These are phyloP conservation scores for Striga asiatica DNA, from an alignment of 257 asterid species.

Conservation along the genomic window DNA sequence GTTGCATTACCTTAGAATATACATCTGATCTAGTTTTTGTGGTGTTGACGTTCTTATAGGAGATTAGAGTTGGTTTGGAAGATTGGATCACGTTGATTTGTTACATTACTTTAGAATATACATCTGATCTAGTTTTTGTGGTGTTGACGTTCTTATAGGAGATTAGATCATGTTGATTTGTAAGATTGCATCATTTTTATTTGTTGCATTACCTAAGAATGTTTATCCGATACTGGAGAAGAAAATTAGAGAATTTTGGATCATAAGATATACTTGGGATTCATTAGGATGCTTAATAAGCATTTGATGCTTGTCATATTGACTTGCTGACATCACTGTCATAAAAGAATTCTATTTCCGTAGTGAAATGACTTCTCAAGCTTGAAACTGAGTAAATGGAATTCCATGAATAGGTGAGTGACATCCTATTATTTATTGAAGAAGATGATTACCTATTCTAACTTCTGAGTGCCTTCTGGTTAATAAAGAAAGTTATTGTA, in stretches of 20 bases:
- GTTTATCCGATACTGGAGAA: neutral
- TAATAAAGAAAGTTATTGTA: neutral
- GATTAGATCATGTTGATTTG: too few species aligned
- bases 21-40: too few species aligned
- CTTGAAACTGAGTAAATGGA: slow-evolving; percentile 5
- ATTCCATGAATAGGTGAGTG: slow-evolving; percentile 1
- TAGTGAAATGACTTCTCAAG: neutral
- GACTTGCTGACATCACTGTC: neutral
- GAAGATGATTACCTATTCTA: neutral
- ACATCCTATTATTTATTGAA: neutral
- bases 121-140: too few species aligned
- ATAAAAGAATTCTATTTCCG: neutral
- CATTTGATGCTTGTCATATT: neutral
- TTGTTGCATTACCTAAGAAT: neutral
- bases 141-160: too few species aligned
- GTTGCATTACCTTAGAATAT: too few species aligned
- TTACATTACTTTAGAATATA: too few species aligned
- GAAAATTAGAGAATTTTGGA: neutral
- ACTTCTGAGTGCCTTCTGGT: slow-evolving; percentile 5
- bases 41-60: too few species aligned
- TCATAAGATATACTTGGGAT: slow-evolving; percentile 4
- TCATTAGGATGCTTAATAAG: neutral
- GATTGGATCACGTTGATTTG: too few species aligned
- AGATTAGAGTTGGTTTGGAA: neutral
- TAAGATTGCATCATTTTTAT: too few species aligned